A percentile compares a stretch with the other conserved stretches of the same genome.
Conservation (phyloP, 257 asterid species). For the Lantana camara region DNA sequence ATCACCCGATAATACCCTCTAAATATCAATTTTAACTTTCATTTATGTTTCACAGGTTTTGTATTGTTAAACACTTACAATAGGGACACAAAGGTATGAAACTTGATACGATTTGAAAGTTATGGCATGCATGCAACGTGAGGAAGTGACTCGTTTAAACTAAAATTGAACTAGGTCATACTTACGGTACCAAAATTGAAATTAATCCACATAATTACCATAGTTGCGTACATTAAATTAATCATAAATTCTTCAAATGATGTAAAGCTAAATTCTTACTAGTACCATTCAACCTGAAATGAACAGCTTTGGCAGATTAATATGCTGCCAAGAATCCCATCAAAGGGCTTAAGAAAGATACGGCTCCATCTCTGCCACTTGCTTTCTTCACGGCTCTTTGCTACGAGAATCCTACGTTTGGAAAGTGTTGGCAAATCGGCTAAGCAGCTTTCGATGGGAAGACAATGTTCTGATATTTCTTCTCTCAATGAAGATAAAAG, state of each 20-base stretch:
- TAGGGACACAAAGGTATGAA: no score
- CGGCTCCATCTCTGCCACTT: slow-evolving; percentile 71
- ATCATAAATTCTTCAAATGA: slow-evolving; percentile 9
- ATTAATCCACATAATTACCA: no score
- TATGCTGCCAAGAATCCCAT: slow-evolving; percentile 81
- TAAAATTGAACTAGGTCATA: no score
- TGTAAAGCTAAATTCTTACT: slow-evolving; percentile 36
- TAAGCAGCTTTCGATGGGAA: slow-evolving; percentile 47
- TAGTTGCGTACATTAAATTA: no score
- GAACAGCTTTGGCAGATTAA: slow-evolving; percentile 85
- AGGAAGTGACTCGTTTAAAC: no score
- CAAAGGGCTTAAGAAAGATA: slow-evolving; percentile 78
- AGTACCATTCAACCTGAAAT: slow-evolving; percentile 92
- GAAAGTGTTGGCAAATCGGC: slow-evolving; percentile 56
- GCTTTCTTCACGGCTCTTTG: slow-evolving; percentile 42
- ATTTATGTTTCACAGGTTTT: no score
- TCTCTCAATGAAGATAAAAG: slow-evolving; percentile 78
- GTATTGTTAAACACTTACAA: no score
- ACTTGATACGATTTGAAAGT: no score
- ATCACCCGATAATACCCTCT: no score
- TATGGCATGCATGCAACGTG: no score
- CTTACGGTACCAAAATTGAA: no score
- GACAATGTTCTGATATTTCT: slow-evolving; percentile 68
- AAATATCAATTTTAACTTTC: no score
- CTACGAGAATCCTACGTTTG: slow-evolving; percentile 49